These are phyloP conservation scores for Cyclocybe cylindracea DNA, from an alignment of 768 basidiomycete species.

Conservation along the genomic window DNA sequence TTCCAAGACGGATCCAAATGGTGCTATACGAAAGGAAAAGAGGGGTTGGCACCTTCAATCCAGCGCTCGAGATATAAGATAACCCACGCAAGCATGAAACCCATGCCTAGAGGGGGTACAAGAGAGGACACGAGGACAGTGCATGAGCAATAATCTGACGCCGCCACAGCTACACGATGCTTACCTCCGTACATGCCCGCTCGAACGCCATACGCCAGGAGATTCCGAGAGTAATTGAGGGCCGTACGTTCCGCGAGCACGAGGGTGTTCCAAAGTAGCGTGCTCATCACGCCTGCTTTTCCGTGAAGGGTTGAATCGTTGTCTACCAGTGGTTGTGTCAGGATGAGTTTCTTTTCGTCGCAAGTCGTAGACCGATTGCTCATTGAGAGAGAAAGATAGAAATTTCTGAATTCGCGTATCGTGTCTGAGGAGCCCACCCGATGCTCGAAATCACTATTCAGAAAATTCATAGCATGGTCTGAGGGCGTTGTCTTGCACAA, in stretches of 20 bases:
- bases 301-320: slow-evolving; percentile 18
- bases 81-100: slow-evolving; percentile 43
- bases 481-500: slow-evolving; percentile 46
- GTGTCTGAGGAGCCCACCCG: slow-evolving; percentile 15
- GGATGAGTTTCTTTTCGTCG: slow-evolving; percentile 1
- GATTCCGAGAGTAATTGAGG: slow-evolving; percentile 53
- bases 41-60: not conserved
- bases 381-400: slow-evolving; percentile 26
- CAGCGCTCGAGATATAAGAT: slow-evolving; percentile 19
- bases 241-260: slow-evolving; percentile 47
- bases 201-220: slow-evolving; percentile 59
- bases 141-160: too few species aligned
- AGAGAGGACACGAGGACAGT: too few species aligned
- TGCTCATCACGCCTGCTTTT: slow-evolving; percentile 27
- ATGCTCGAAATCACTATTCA: slow-evolving; percentile 47
- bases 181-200: slow-evolving; percentile 50
- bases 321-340: not conserved
- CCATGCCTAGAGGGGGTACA: slow-evolving; percentile 27
- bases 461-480: slow-evolving; percentile 61
- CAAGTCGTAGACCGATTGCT: not conserved
- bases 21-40: slow-evolving; percentile 28
- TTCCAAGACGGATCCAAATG: slow-evolving; percentile 50
- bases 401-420: slow-evolving; percentile 32
- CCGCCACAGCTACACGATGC: too few species aligned
- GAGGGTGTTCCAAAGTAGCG: slow-evolving; percentile 40